Evolutionary conservation across 768 basidiomycete species (phyloP).

Genomic region (Phallus indusiatus): DNA sequence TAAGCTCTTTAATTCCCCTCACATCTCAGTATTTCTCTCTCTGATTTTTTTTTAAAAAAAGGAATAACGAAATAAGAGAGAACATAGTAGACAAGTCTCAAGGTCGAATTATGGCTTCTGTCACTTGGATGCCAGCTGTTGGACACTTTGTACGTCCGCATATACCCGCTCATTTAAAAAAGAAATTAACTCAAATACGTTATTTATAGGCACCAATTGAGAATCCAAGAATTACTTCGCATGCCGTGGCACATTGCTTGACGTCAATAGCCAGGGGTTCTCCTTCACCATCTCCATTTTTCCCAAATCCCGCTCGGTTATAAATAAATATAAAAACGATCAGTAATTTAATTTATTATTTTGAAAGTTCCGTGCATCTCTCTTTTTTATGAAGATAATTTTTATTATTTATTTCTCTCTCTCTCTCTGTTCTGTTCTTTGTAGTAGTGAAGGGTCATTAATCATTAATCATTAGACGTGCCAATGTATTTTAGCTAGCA

Average conservation of each 20-base stretch:
- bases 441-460: no score
- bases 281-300: neutral
- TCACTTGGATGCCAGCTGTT: conserved; percentile 32
- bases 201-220: conserved; percentile 2
- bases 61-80: conserved; percentile 36
- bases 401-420: no score
- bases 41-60: neutral
- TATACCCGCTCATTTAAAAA: neutral
- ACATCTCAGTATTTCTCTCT: neutral
- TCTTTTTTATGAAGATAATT: no score
- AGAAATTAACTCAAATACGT: neutral
- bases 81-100: conserved; percentile 31
- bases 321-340: neutral
- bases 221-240: neutral
- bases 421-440: no score
- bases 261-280: neutral
- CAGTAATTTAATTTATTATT: neutral
- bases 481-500: no score
- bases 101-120: conserved; percentile 33
- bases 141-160: conserved; percentile 35
- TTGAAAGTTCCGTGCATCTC: no score
- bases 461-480: no score
- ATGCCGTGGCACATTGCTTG: neutral
- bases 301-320: neutral
- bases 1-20: conserved; percentile 25